These are phyloP conservation scores for Uronychia setigera DNA, from an alignment of 73 alveolate species.

Conservation along the genomic window DNA sequence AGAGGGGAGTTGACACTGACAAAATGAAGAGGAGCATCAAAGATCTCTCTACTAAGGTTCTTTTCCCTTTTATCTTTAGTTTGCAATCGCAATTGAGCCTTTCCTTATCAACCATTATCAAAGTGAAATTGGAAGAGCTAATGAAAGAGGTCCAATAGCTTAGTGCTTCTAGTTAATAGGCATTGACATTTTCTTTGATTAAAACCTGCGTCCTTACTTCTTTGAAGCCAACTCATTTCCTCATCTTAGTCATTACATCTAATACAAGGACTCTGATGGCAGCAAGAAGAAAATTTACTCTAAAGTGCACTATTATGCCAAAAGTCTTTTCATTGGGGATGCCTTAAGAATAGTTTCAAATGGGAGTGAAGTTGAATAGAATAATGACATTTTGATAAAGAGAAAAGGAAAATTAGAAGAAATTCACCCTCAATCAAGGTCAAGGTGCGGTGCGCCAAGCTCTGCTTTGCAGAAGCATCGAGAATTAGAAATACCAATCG, in stretches of 20 bases:
- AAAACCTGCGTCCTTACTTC: not conserved
- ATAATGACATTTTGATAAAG: no score
- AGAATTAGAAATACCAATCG: no score
- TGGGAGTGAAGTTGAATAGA: no score
- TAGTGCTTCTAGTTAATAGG: not conserved
- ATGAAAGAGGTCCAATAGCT: not conserved
- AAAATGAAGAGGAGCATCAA: not conserved
- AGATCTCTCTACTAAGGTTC: not conserved
- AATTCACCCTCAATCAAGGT: no score
- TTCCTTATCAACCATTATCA: not conserved
- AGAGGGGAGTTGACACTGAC: not conserved
- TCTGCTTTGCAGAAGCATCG: no score
- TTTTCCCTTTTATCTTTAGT: not conserved
- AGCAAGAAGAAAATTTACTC: not conserved
- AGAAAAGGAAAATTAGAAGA: no score
- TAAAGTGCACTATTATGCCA: not conserved
- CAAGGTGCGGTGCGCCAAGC: no score
- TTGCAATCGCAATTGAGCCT: not conserved
- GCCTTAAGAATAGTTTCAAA: not conserved
- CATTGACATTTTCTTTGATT: not conserved
- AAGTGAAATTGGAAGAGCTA: not conserved
- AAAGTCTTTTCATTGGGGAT: not conserved
- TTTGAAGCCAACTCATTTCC: not conserved
- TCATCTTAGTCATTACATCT: not conserved
- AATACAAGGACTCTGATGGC: not conserved